phyloP scores from a whole-genome alignment of 306 rosid species.

The Lithocarpus polystachyus region DNA sequence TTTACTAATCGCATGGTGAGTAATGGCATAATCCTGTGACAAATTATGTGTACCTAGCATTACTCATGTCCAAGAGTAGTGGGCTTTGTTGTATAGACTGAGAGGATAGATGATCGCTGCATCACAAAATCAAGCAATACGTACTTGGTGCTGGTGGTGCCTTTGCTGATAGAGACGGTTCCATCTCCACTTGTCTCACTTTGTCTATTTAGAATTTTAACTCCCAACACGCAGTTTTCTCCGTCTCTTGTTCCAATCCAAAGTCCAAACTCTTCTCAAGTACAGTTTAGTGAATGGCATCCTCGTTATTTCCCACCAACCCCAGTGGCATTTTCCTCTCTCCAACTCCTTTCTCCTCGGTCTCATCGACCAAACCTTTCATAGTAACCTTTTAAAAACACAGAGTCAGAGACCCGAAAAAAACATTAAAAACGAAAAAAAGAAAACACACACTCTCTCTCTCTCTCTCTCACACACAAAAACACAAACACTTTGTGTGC shows the following conservation, averaged over 20 bases:
- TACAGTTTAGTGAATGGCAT: slow-evolving; percentile 10
- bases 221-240: too few relatives aligned
- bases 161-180: too few relatives aligned
- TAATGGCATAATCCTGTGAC: rapidly evolving
- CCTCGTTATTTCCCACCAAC: slow-evolving; percentile 16
- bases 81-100: too few relatives aligned
- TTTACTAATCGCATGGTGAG: rapidly evolving
- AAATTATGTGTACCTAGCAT: rapidly evolving
- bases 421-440: neutral
- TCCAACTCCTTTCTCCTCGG: slow-evolving; percentile 21
- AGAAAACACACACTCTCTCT: neutral
- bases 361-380: slow-evolving; percentile 26
- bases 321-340: slow-evolving; percentile 6
- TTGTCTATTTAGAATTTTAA: too few relatives aligned
- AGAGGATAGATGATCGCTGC: too few relatives aligned
- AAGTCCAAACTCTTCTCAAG: too few relatives aligned
- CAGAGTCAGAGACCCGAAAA: neutral
- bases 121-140: too few relatives aligned
- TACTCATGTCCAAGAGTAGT: rapidly evolving
- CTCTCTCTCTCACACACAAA: neutral
- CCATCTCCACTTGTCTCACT: neutral
- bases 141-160: too few relatives aligned
- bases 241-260: too few relatives aligned
- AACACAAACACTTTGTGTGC: neutral
- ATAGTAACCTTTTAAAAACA: neutral